Conservation (phyloP, 2,329 filamentous ascomycete genomes). For the Trichophyton rubrum region DNA sequence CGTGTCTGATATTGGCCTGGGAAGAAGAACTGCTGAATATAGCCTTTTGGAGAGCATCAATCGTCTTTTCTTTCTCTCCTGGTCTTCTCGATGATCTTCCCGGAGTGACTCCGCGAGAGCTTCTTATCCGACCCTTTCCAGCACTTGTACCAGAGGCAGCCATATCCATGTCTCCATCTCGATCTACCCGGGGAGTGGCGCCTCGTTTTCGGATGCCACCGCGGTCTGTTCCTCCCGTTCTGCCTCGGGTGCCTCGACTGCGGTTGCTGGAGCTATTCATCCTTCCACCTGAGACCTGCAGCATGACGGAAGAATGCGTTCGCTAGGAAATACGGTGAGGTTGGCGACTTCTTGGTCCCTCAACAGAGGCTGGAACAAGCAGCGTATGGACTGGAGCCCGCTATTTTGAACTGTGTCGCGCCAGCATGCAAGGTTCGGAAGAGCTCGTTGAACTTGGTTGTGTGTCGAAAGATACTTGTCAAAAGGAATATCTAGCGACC, state of each 20-base stretch:
- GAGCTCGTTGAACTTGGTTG: neutral
- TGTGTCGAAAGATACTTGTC: neutral
- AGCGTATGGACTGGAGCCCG: conserved; percentile 5
- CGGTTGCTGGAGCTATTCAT: conserved; percentile 23
- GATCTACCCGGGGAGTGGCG: conserved; percentile 37
- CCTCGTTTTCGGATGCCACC: conserved; percentile 43
- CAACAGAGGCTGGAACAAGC: conserved; percentile 2
- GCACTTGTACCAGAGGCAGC: conserved; percentile 30
- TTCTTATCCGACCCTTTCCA: conserved; percentile 23
- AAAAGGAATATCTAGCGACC: neutral
- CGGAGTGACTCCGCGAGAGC: conserved; percentile 23
- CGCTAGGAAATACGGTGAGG: neutral
- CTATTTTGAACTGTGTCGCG: neutral
- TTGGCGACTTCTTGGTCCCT: neutral
- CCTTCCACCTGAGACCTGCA: conserved; percentile 12
- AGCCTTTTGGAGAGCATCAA: conserved; percentile 28
- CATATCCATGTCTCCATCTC: conserved; percentile 52
- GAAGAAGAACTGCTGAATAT: conserved; percentile 22
- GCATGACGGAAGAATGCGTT: conserved; percentile 6
- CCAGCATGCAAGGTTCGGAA: neutral
- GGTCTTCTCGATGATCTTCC: conserved; percentile 15
- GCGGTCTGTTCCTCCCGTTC: conserved; percentile 22
- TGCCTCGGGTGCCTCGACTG: conserved; percentile 19
- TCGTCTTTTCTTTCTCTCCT: conserved; percentile 17
- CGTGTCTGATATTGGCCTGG: conserved; percentile 31